phyloP scores from a whole-genome alignment of 148 eudicot species.

The Gaultheria prostrata region DNA sequence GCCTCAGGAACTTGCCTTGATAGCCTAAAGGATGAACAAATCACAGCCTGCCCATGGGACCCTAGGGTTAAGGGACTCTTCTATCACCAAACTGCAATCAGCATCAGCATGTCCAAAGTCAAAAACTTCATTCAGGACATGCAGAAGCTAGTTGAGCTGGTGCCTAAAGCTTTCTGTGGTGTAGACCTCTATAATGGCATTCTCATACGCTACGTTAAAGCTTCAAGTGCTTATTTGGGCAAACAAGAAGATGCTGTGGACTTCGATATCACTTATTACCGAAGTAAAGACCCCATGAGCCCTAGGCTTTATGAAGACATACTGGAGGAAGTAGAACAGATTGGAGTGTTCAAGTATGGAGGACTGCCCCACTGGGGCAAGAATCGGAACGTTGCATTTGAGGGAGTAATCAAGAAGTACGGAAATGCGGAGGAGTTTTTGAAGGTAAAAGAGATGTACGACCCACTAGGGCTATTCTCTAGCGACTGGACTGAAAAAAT shows the following conservation, averaged over 20 bases:
- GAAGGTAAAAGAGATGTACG: conserved; percentile 52
- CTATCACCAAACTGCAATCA: conserved; percentile 57
- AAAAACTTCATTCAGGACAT: conserved; percentile 63
- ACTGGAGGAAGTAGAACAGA: conserved; percentile 78
- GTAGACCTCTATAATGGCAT: conserved; percentile 63
- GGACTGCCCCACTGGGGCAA: conserved; percentile 94
- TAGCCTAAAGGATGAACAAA: conserved; percentile 21
- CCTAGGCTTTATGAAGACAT: conserved; percentile 51
- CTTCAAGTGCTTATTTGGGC: conserved; percentile 74
- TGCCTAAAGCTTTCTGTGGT: conserved; percentile 61
- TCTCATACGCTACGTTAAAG: conserved; percentile 71
- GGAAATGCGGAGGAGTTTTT: conserved; percentile 42
- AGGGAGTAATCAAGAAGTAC: conserved; percentile 55
- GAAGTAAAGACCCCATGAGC: conserved; percentile 55
- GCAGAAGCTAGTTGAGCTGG: conserved; percentile 48
- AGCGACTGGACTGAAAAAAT: conserved; percentile 71
- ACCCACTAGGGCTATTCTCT: conserved; percentile 72
- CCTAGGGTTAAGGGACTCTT: conserved; percentile 50
- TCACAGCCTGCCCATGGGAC: conserved; percentile 77
- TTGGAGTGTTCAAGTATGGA: conserved; percentile 68
- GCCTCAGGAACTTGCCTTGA: conserved; percentile 70
- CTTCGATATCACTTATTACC: conserved; percentile 72
- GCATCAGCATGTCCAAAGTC: conserved; percentile 46
- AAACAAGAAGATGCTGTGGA: conserved; percentile 72
- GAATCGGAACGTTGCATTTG: conserved; percentile 71